phyloP scores from a whole-genome alignment of 106 monocot species.

The Dioscorea dumetorum region DNA sequence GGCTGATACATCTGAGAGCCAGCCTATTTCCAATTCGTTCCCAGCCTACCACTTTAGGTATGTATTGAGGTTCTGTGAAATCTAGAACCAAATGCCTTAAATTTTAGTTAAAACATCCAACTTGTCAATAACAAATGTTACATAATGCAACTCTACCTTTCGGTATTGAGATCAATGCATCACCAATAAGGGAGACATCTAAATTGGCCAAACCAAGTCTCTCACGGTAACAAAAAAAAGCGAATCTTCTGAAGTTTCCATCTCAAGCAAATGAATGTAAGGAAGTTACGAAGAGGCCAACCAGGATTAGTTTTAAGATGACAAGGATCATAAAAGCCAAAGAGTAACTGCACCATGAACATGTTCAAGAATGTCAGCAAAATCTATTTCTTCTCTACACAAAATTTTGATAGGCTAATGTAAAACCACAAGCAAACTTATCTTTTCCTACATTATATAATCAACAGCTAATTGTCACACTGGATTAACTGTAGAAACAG shows the following conservation, averaged over 20 bases:
- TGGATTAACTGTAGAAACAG: not conserved
- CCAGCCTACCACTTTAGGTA: slow-evolving; percentile 89
- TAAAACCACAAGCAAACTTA: too few relatives aligned
- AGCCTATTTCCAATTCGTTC: slow-evolving; percentile 50
- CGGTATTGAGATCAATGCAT: slow-evolving; percentile 51
- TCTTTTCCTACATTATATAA: too few relatives aligned
- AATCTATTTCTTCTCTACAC: too few relatives aligned
- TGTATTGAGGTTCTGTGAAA: slow-evolving; percentile 41
- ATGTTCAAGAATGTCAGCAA: not conserved
- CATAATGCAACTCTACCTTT: slow-evolving; percentile 39
- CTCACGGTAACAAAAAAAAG: slow-evolving; percentile 95
- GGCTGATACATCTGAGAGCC: slow-evolving; percentile 41
- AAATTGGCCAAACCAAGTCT: slow-evolving; percentile 71
- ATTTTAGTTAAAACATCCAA: too few relatives aligned
- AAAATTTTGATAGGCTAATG: too few relatives aligned
- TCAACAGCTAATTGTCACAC: too few relatives aligned
- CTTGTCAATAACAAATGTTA: not conserved
- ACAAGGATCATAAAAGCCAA: slow-evolving; percentile 95
- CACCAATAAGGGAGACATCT: slow-evolving; percentile 71
- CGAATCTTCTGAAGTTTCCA: slow-evolving; percentile 66
- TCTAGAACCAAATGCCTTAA: slow-evolving; percentile 22
- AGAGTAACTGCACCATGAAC: slow-evolving; percentile 59
- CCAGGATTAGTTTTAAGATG: slow-evolving; percentile 71
- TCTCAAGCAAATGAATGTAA: slow-evolving; percentile 69
- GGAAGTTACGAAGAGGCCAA: slow-evolving; percentile 87